phyloP scores from a whole-genome alignment of 768 basidiomycete species.

The Crucibulum laeve region DNA sequence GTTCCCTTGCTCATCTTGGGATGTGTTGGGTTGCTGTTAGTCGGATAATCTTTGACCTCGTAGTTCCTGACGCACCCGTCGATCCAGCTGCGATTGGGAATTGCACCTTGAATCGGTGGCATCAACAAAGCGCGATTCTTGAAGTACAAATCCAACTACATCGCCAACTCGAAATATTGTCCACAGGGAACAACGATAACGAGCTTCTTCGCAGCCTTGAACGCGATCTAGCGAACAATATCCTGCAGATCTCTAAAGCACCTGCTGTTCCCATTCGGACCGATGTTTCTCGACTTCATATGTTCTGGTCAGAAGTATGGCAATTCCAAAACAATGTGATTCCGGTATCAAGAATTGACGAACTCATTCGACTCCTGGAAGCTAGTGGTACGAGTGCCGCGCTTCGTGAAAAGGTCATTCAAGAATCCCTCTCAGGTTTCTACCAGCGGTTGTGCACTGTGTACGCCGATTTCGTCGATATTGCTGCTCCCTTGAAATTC shows the following conservation, averaged over 20 bases:
- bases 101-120: constrained; percentile 38
- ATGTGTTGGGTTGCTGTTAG: constrained; percentile 58
- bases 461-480: constrained; percentile 71
- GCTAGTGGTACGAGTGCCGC: constrained; percentile 29
- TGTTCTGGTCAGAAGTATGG: constrained; percentile 72
- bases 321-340: constrained; percentile 69
- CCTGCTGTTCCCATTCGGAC: constrained; percentile 27
- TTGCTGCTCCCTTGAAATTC: constrained; percentile 61
- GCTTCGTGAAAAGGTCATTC: constrained; percentile 65
- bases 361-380: constrained; percentile 37
- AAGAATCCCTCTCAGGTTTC: constrained; percentile 78
- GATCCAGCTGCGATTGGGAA: constrained; percentile 76
- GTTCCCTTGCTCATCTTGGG: constrained; percentile 18
- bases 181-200: constrained; percentile 54
- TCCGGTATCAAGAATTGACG: constrained; percentile 40
- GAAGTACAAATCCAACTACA: constrained; percentile 51
- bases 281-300: constrained; percentile 46
- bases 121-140: constrained; percentile 34
- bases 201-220: constrained; percentile 43
- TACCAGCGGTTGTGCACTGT: constrained; percentile 60
- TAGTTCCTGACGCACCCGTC: constrained; percentile 78
- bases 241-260: constrained; percentile 18
- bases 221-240: constrained; percentile 22
- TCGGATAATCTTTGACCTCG: constrained; percentile 59
- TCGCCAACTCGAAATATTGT: constrained; percentile 44